Base-by-base conservation (phyloP, 305 asterid genomes). In the Fraxinus paxiana region DNA sequence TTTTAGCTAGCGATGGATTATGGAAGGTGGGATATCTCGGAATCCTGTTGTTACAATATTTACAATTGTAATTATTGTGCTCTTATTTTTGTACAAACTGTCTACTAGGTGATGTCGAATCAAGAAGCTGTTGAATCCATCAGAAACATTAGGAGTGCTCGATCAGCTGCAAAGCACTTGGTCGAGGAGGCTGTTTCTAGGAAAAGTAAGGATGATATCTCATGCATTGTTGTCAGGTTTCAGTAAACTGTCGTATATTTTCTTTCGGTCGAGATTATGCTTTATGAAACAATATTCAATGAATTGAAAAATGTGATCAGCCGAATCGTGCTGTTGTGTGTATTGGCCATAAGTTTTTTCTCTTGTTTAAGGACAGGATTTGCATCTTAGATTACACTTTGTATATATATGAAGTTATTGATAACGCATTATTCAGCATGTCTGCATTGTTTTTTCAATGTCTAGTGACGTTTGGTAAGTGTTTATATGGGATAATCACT, bases 1-100 rank as follows among this genome's bases (percentile, higher is more conserved):
- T 95, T 84, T 83, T 93, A 86, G 98, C 98, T 15, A 95, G 98
- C 18, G 98, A 95, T 82, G 98, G 98, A n/a, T 78, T 95, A 75
- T 95, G 98, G 97, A 93, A 90, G 96, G 98, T 91, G 20, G 26
- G 82, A 26, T 41, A 70, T 70, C 24, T 70, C 12, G 3, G 35
- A 41, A 41, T 13, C 13, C 78, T n/a, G 22, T 41, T 8, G 13
- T 15, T 75, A 20, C 63, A 41, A 10, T 41, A 22, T 24, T 2
- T 8, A 24, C 28, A 75, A 6, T 28, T 48, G 67, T 48, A 24
- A 30, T 70, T 31, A 35, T 65, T 2, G 18, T 1, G 0, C 35
- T 31, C 41, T 30, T 31, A 70, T 2, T 70, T 13, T 15, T 31
- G 6, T 70, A 31, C 24, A n/a, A 17, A 75, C 1, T 51, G 26